These are phyloP conservation scores for Chytridium lagenaria DNA, from an alignment of 371 early-diverging fungal species.

Conservation along the genomic window DNA sequence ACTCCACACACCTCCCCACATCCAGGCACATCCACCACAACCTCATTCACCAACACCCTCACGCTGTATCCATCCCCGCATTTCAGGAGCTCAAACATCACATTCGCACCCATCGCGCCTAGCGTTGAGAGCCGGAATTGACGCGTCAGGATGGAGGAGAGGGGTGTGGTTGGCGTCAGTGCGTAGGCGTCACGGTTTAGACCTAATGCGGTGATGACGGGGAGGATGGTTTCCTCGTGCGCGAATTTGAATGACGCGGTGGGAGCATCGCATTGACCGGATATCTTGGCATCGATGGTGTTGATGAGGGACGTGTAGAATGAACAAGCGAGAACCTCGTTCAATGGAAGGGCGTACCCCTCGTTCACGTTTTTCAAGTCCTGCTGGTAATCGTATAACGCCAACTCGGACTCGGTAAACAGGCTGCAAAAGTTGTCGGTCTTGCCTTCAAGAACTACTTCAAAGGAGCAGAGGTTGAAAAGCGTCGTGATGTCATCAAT, in stretches of 20 bases:
- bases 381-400: slow-evolving; percentile 18
- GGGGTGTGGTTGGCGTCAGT: slow-evolving; percentile 19
- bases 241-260: slow-evolving; percentile 33
- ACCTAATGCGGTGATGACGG: slow-evolving; percentile 38
- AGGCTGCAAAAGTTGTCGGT: slow-evolving; percentile 27
- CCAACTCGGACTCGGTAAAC: slow-evolving; percentile 28
- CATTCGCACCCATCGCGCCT: slow-evolving; percentile 33
- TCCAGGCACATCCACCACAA: neutral
- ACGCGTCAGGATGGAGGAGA: slow-evolving; percentile 20
- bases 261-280: slow-evolving; percentile 10
- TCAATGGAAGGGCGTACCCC: slow-evolving; percentile 25
- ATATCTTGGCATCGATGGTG: slow-evolving; percentile 20
- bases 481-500: slow-evolving; percentile 24
- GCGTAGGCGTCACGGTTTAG: slow-evolving; percentile 26
- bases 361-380: slow-evolving; percentile 27
- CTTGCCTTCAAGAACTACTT: slow-evolving; percentile 33
- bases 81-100: slow-evolving; percentile 34
- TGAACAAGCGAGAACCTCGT: slow-evolving; percentile 34
- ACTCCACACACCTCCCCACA: neutral
- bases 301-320: too few relatives aligned
- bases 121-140: slow-evolving; percentile 11
- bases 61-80: slow-evolving; percentile 17
- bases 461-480: slow-evolving; percentile 40
- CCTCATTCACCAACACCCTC: neutral
- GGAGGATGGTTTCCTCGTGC: slow-evolving; percentile 42